A percentile compares a stretch with the other conserved stretches of the same genome.
Evolutionary conservation across 2,329 filamentous ascomycete species (phyloP).

Genomic region (Metarhizium anisopliae): DNA sequence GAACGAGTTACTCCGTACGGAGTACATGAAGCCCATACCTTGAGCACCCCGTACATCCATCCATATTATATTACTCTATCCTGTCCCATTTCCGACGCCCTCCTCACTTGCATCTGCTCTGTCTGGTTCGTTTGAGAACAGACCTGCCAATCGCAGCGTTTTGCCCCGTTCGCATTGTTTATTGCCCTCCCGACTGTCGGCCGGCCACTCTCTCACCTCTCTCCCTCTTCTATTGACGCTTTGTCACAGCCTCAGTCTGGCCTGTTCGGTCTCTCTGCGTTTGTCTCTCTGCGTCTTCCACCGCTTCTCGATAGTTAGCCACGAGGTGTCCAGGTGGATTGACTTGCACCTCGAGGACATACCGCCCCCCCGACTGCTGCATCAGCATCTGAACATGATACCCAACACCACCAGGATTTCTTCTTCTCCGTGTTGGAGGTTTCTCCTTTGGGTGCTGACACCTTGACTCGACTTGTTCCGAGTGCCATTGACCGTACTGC

Average conservation of each 20-base stretch:
- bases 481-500: background rate
- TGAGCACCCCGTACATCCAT: background rate
- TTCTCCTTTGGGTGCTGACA: constrained; percentile 28
- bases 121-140: background rate
- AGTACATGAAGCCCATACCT: background rate
- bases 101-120: background rate
- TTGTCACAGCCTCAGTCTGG: background rate
- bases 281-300: too few relatives aligned
- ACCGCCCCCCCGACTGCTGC: background rate
- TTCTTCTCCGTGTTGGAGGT: constrained; percentile 31
- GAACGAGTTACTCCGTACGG: background rate
- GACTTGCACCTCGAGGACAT: constrained; percentile 4
- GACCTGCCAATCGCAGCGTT: constrained; percentile 7
- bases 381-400: constrained; percentile 28
- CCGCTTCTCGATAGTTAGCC: background rate
- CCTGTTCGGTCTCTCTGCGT: background rate
- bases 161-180: background rate
- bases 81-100: background rate
- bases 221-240: background rate
- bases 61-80: background rate
- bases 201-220: background rate
- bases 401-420: constrained; percentile 25
- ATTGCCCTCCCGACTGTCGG: background rate
- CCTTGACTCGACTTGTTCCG: constrained; percentile 21
- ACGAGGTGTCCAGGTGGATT: constrained; percentile 2